Percentiles rank a stretch among this genome's conserved stretches.
Conservation (phyloP, 2,329 filamentous ascomycete genomes). For the Hortaea sp. region DNA sequence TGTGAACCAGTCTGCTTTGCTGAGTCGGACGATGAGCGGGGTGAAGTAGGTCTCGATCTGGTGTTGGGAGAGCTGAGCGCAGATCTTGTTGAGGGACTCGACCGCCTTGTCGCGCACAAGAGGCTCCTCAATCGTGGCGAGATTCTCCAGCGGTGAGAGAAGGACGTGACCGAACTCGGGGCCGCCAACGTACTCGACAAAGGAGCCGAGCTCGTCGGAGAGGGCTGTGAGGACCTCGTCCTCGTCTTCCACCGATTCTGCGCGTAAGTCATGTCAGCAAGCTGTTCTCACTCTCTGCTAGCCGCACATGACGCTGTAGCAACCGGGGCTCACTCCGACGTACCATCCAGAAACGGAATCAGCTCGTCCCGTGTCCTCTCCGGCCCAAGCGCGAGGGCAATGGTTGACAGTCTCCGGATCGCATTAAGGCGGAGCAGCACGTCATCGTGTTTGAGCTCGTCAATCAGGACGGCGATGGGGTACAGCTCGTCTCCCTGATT, state of each 20-base stretch:
- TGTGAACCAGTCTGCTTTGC: slow-evolving; percentile 99
- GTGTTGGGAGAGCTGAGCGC: slow-evolving; percentile 75
- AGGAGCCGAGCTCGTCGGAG: slow-evolving; percentile 91
- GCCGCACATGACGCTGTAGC: neutral
- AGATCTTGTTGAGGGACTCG: slow-evolving; percentile 99
- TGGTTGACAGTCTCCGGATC: slow-evolving; percentile 95
- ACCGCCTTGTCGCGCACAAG: slow-evolving; percentile 98
- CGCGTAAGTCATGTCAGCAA: slow-evolving; percentile 21
- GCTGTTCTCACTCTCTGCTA: neutral
- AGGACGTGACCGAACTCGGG: slow-evolving; percentile 91
- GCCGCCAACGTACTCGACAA: slow-evolving; percentile 95
- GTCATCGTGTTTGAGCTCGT: slow-evolving; percentile 99
- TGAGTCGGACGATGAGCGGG: slow-evolving; percentile 85
- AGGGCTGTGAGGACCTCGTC: slow-evolving; percentile 95
- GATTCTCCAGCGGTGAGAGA: slow-evolving; percentile 91
- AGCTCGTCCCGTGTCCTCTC: slow-evolving; percentile 97
- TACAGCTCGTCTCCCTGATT: slow-evolving; percentile 97
- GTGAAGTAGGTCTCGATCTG: slow-evolving; percentile 98
- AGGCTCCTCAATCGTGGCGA: slow-evolving; percentile 96
- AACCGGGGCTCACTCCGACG: slow-evolving; percentile 29
- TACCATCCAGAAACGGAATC: slow-evolving; percentile 97
- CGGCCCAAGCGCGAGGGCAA: slow-evolving; percentile 87
- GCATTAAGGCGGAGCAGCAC: slow-evolving; percentile 95
- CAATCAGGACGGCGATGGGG: slow-evolving; percentile 98
- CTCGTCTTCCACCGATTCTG: slow-evolving; percentile 98